Percentiles rank a stretch among this genome's conserved stretches.
phyloP scores from a whole-genome alignment of 2,329 filamentous ascomycete species.

The Macrophomina pseudophaseolina region DNA sequence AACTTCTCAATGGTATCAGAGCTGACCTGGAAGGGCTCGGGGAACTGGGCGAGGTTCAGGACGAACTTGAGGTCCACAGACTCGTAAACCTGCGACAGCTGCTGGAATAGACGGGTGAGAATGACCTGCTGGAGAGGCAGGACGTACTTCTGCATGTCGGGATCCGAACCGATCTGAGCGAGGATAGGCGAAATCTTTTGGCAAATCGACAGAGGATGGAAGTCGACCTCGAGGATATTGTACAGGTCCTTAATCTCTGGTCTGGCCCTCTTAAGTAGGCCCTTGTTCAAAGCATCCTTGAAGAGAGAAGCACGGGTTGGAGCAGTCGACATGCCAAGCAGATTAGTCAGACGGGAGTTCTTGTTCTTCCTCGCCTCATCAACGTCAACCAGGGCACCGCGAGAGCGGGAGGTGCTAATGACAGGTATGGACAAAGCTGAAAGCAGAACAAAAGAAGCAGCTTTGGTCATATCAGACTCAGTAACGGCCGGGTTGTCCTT shows the following conservation, averaged over 20 bases:
- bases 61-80: conserved; percentile 95
- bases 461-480: conserved; percentile 90
- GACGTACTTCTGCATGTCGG: conserved; percentile 98
- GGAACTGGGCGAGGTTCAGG: conserved; percentile 91
- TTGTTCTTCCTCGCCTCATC: conserved; percentile 98
- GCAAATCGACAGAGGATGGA: conserved; percentile 98
- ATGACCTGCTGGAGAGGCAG: conserved; percentile 97
- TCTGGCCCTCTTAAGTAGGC: conserved; percentile 86
- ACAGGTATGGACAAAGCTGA: conserved; percentile 97
- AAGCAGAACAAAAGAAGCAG: conserved; percentile 92
- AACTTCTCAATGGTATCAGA: conserved; percentile 97
- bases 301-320: conserved; percentile 90
- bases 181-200: conserved; percentile 98
- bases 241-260: conserved; percentile 97
- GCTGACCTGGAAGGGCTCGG: conserved; percentile 92
- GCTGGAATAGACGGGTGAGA: conserved; percentile 96
- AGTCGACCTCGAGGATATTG: conserved; percentile 98
- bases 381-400: conserved; percentile 93
- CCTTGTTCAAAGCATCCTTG: conserved; percentile 94
- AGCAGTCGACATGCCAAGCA: conserved; percentile 88
- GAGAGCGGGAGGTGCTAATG: conserved; percentile 96
- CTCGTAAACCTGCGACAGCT: conserved; percentile 98
- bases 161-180: conserved; percentile 86
- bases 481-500: conserved; percentile 89
- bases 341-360: conserved; percentile 94